Conservation (phyloP, 257 asterid species). For the Ballota nigra region DNA sequence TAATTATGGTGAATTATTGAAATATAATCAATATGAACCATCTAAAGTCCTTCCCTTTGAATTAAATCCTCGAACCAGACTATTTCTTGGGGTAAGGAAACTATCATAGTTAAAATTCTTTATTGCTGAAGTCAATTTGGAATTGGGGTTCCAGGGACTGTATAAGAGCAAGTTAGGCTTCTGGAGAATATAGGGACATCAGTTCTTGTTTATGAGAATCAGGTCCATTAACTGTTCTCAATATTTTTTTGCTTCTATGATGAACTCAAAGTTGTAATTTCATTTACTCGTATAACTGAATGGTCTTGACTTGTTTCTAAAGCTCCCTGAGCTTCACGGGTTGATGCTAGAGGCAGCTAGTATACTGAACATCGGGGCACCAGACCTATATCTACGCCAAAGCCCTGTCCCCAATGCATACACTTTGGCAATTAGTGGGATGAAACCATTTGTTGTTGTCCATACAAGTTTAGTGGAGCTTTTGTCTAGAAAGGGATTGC, state of each 20-base stretch:
- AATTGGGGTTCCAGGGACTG: constrained; percentile 55
- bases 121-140: neutral
- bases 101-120: neutral
- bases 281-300: too few species aligned
- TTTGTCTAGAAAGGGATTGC: constrained; percentile 76
- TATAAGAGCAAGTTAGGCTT: constrained; percentile 91
- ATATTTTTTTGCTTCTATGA: too few species aligned
- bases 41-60: too few species aligned
- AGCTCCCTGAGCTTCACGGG: too few species aligned
- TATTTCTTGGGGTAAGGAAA: neutral
- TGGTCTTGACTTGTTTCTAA: too few species aligned
- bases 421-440: too few species aligned
- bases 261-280: too few species aligned
- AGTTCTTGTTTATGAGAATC: constrained; percentile 75
- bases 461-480: too few species aligned
- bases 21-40: neutral
- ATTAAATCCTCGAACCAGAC: neutral
- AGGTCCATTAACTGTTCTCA: too few species aligned
- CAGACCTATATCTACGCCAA: constrained; percentile 86
- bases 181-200: constrained; percentile 97
- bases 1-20: neutral
- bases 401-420: too few species aligned
- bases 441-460: too few species aligned
- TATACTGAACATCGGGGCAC: constrained; percentile 65
- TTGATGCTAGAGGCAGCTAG: constrained; percentile 80